Percentiles rank a stretch among this genome's conserved stretches.
These are phyloP conservation scores for Xylariales sp. DNA, from an alignment of 2,329 filamentous ascomycete species.

Conservation along the genomic window DNA sequence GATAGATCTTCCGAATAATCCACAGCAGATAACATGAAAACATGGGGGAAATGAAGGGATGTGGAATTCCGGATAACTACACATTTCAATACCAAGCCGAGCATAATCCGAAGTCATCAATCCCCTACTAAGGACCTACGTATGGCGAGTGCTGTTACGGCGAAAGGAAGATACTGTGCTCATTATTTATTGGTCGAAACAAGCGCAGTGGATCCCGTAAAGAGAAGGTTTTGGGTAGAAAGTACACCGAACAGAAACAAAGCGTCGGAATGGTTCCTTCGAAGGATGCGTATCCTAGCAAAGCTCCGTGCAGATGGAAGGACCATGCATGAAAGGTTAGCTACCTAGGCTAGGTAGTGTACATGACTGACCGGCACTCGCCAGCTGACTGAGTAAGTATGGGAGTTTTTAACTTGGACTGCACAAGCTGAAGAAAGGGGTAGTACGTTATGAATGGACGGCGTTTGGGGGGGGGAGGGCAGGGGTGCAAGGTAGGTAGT, in stretches of 20 bases:
- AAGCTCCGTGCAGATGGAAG: constrained; percentile 24
- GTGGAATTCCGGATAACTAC: background rate
- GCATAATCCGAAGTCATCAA: background rate
- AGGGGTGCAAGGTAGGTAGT: background rate
- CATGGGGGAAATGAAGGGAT: background rate
- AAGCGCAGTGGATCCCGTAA: background rate
- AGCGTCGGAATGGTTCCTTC: constrained; percentile 16
- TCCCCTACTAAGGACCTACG: no score
- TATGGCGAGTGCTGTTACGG: background rate
- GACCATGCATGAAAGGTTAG: constrained; percentile 32
- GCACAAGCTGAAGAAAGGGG: no score
- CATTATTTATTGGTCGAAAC: constrained; percentile 4
- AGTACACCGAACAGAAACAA: background rate
- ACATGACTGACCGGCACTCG: no score
- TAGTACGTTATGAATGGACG: no score
- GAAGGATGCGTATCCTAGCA: constrained; percentile 27
- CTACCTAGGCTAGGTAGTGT: background rate
- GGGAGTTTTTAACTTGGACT: no score
- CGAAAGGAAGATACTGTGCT: background rate
- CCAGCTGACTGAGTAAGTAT: background rate
- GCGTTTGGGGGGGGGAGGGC: no score
- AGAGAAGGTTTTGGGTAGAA: background rate
- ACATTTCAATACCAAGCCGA: no score
- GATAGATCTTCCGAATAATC: no score
- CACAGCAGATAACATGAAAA: background rate